A percentile compares a stretch with the other conserved stretches of the same genome.
phyloP scores from a whole-genome alignment of 768 basidiomycete species.

The Mycena belliarum region DNA sequence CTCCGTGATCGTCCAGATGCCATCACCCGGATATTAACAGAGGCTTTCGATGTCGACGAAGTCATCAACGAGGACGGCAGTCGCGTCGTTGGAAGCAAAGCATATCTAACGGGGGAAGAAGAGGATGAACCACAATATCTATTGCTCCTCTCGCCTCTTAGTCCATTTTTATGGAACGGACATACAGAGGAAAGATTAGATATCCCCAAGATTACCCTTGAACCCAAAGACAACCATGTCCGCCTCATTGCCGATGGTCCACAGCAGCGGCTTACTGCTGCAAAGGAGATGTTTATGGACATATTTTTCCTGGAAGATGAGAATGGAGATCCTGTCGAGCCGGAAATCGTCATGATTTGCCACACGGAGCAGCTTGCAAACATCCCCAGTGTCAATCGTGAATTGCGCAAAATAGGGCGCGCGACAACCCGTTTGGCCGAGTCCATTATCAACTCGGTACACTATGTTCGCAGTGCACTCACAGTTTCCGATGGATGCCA shows the following conservation, averaged over 20 bases:
- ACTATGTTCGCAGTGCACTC: slow-evolving; percentile 76
- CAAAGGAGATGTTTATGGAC: slow-evolving; percentile 77
- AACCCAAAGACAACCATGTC: slow-evolving; percentile 85
- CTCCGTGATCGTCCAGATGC: slow-evolving; percentile 75
- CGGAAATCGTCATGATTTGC: slow-evolving; percentile 46
- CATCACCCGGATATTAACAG: slow-evolving; percentile 77
- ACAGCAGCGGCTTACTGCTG: slow-evolving; percentile 66
- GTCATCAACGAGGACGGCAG: slow-evolving; percentile 55
- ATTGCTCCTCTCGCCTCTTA: slow-evolving; percentile 81
- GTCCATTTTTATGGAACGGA: slow-evolving; percentile 91
- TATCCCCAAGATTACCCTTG: slow-evolving; percentile 76
- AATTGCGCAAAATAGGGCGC: slow-evolving; percentile 87
- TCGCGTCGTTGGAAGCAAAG: slow-evolving; percentile 37
- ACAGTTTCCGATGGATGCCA: slow-evolving; percentile 64
- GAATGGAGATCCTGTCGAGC: slow-evolving; percentile 53
- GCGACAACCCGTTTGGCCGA: slow-evolving; percentile 90
- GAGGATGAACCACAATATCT: slow-evolving; percentile 74
- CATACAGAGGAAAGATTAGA: slow-evolving; percentile 71
- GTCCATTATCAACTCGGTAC: slow-evolving; percentile 89
- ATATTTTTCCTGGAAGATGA: slow-evolving; percentile 64
- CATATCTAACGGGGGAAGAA: slow-evolving; percentile 43
- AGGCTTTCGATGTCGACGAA: slow-evolving; percentile 82
- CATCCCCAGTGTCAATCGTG: slow-evolving; percentile 83
- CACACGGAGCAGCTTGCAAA: slow-evolving; percentile 86
- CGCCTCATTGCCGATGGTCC: slow-evolving; percentile 91